Percentiles rank a stretch among this genome's conserved stretches.
These are phyloP conservation scores for Graphilbum fragrans DNA, from an alignment of 2,329 filamentous ascomycete genomes.

Conservation along the genomic window DNA sequence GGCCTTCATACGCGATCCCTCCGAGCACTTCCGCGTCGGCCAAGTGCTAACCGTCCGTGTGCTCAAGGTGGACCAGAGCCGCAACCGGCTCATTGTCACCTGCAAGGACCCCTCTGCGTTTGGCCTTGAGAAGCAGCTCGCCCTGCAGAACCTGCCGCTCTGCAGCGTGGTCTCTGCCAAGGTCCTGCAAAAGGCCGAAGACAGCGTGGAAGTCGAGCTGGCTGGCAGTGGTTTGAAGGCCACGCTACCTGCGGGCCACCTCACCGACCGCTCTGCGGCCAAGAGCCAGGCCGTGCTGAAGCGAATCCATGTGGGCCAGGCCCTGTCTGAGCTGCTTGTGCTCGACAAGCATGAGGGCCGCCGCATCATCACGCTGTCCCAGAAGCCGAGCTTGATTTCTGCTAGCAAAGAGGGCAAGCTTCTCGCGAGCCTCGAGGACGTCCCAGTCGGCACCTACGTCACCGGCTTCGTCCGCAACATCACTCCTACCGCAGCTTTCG, in stretches of 20 bases:
- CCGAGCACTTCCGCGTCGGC: constrained; percentile 76
- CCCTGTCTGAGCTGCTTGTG: constrained; percentile 67
- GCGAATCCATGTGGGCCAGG: constrained; percentile 75
- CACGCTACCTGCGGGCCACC: constrained; percentile 61
- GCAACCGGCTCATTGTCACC: constrained; percentile 67
- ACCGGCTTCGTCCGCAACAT: constrained; percentile 80
- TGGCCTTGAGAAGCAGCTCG: constrained; percentile 61
- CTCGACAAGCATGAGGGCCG: constrained; percentile 76
- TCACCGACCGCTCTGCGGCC: constrained; percentile 71
- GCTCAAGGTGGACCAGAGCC: constrained; percentile 63
- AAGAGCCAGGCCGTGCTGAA: constrained; percentile 70
- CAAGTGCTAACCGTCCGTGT: constrained; percentile 88
- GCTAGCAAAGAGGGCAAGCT: constrained; percentile 51
- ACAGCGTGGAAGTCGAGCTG: constrained; percentile 68
- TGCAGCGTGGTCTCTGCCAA: constrained; percentile 67
- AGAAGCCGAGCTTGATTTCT: constrained; percentile 72
- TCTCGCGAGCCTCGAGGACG: constrained; percentile 58
- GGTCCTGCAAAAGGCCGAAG: constrained; percentile 69
- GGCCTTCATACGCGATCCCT: constrained; percentile 81
- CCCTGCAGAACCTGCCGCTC: constrained; percentile 59
- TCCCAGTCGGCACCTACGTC: constrained; percentile 55
- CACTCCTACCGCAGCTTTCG: constrained; percentile 67
- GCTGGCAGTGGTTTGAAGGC: constrained; percentile 64
- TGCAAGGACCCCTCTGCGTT: constrained; percentile 83
- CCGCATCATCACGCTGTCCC: constrained; percentile 62